Percentiles rank a stretch among this genome's conserved stretches.
Conservation (phyloP, 345 rosid genomes). For the Luvunga scandens region DNA sequence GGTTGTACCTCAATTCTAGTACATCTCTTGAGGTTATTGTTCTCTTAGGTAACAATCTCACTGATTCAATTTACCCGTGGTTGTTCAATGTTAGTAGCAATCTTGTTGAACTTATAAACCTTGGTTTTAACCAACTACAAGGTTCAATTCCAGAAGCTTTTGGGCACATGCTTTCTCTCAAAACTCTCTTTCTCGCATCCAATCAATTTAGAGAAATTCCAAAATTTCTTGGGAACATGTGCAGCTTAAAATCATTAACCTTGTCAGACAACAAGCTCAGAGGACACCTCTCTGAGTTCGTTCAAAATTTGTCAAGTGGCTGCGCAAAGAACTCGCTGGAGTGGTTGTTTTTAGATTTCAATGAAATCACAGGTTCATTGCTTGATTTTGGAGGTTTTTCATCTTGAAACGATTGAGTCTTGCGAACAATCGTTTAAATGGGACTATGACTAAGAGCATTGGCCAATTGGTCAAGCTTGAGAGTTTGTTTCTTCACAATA, state of each 20-base stretch:
- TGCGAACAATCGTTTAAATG: neutral
- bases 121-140: neutral
- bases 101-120: slow-evolving; percentile 5
- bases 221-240: neutral
- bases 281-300: neutral
- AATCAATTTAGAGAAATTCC: neutral
- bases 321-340: neutral
- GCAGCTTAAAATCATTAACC: neutral
- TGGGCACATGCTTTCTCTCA: neutral
- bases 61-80: neutral
- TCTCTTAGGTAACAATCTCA: neutral
- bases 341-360: neutral
- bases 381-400: neutral
- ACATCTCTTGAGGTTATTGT: neutral
- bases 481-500: neutral
- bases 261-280: neutral
- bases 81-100: slow-evolving; percentile 3
- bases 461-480: neutral
- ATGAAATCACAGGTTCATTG: slow-evolving; percentile 17
- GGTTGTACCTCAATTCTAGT: neutral
- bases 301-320: slow-evolving; percentile 7
- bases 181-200: neutral
- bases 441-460: neutral
- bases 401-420: neutral
- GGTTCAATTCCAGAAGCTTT: slow-evolving; percentile 2